Percentiles rank a stretch among this genome's conserved stretches.
phyloP scores from a whole-genome alignment of 257 asterid species.

The Lantana camara region DNA sequence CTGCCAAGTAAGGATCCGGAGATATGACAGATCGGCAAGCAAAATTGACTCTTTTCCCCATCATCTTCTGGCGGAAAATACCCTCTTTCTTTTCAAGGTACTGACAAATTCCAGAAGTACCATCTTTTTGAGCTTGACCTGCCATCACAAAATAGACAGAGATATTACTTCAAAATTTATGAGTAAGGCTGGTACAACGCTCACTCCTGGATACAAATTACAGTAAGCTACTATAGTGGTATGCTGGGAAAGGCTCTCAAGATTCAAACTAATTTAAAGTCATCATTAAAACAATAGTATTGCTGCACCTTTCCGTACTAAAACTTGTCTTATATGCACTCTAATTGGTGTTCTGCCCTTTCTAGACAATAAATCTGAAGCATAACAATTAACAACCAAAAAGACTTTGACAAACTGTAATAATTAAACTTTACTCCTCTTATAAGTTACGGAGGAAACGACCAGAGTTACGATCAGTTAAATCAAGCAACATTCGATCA shows the following conservation, averaged over 20 bases:
- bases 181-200: no score
- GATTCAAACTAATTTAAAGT: no score
- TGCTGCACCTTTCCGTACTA: no score
- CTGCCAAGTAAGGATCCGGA: slow-evolving; percentile 92
- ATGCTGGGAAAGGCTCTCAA: no score
- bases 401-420: background rate
- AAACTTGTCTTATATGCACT: no score
- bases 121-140: slow-evolving; percentile 63
- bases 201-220: no score
- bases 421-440: background rate
- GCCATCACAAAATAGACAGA: slow-evolving; percentile 32
- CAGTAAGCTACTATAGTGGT: no score
- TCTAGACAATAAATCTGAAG: background rate
- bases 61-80: slow-evolving; percentile 96
- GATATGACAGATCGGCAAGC: slow-evolving; percentile 98
- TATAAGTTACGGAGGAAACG: background rate
- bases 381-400: background rate
- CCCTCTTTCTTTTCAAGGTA: slow-evolving; percentile 93
- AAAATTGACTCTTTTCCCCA: slow-evolving; percentile 97
- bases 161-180: slow-evolving; percentile 1
- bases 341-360: background rate
- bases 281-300: no score
- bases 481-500: background rate
- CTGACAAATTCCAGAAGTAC: slow-evolving; percentile 74
- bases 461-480: background rate